These are phyloP conservation scores for Pilatotrama ljubarskyi DNA, from an alignment of 768 basidiomycete genomes.

Conservation along the genomic window DNA sequence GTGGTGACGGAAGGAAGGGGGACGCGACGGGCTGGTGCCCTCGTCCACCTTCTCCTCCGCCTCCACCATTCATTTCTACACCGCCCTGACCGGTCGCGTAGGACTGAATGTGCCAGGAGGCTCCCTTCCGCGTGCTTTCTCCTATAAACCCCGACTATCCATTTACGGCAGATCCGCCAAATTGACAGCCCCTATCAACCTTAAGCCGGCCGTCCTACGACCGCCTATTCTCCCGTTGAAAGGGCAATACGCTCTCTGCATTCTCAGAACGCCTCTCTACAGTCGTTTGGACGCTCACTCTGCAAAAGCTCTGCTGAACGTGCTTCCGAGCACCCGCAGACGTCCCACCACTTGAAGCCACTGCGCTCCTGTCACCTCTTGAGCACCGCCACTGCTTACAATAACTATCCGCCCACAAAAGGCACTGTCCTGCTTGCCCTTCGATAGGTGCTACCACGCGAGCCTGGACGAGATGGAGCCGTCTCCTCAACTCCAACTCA, in stretches of 20 bases:
- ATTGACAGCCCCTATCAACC: conserved; percentile 4
- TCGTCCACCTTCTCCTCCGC: neutral
- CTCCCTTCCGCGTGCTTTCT: neutral
- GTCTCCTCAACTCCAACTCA: neutral
- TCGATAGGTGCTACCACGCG: neutral
- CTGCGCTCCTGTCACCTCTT: neutral
- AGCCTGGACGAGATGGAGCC: neutral
- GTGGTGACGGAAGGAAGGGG: neutral
- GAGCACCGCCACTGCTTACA: neutral
- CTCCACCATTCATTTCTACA: neutral
- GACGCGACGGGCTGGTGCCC: neutral
- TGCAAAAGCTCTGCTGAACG: too few relatives aligned
- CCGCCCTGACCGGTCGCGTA: neutral
- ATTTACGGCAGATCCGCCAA: conserved; percentile 2
- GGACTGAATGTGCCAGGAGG: neutral
- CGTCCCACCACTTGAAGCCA: too few relatives aligned
- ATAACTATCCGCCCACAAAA: neutral
- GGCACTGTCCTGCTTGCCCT: neutral
- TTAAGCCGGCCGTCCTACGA: neutral
- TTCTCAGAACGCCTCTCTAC: neutral
- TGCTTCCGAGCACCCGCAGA: neutral
- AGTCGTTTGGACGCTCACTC: too few relatives aligned
- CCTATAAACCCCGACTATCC: neutral
- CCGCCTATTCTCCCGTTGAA: neutral
- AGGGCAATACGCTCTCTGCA: neutral